phyloP scores from a whole-genome alignment of 2,329 filamentous ascomycete species.

The Calonectria fujianensis region DNA sequence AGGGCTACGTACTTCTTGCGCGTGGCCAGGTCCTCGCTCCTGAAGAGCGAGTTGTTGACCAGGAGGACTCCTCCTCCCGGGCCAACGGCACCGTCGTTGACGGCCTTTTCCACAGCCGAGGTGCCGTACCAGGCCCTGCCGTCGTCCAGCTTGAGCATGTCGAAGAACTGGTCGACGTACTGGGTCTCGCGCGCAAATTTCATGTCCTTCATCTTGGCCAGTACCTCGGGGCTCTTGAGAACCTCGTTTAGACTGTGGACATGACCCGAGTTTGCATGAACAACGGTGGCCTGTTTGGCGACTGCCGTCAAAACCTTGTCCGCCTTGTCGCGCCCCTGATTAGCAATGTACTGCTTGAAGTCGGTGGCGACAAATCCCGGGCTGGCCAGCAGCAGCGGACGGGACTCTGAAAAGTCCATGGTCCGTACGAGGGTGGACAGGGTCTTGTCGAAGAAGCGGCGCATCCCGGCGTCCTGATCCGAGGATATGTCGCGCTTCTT shows the following conservation, averaged over 20 bases:
- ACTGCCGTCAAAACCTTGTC: slow-evolving; percentile 83
- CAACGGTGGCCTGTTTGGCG: slow-evolving; percentile 79
- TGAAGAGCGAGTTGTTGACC: slow-evolving; percentile 91
- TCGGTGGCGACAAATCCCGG: slow-evolving; percentile 90
- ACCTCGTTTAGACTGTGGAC: slow-evolving; percentile 92
- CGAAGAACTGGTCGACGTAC: slow-evolving; percentile 89
- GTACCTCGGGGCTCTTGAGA: slow-evolving; percentile 86
- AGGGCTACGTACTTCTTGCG: slow-evolving; percentile 88
- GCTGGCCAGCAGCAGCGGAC: slow-evolving; percentile 88
- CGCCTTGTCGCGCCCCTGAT: slow-evolving; percentile 72
- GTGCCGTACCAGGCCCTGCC: slow-evolving; percentile 94
- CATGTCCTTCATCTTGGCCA: slow-evolving; percentile 86
- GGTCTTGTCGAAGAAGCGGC: slow-evolving; percentile 84
- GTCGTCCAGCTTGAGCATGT: slow-evolving; percentile 87
- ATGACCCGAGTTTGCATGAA: slow-evolving; percentile 90
- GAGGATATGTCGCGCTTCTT: slow-evolving; percentile 79
- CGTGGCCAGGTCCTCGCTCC: slow-evolving; percentile 85
- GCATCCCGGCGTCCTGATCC: slow-evolving; percentile 82
- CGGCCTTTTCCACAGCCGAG: slow-evolving; percentile 86
- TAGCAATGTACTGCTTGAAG: slow-evolving; percentile 84
- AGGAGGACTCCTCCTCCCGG: slow-evolving; percentile 89
- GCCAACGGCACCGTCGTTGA: slow-evolving; percentile 91
- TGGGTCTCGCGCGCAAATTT: slow-evolving; percentile 90
- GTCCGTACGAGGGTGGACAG: slow-evolving; percentile 85
- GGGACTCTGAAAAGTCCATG: slow-evolving; percentile 82